Conservation (phyloP, 192 early-diverging fungal species). For the Coemansia asiatica region DNA sequence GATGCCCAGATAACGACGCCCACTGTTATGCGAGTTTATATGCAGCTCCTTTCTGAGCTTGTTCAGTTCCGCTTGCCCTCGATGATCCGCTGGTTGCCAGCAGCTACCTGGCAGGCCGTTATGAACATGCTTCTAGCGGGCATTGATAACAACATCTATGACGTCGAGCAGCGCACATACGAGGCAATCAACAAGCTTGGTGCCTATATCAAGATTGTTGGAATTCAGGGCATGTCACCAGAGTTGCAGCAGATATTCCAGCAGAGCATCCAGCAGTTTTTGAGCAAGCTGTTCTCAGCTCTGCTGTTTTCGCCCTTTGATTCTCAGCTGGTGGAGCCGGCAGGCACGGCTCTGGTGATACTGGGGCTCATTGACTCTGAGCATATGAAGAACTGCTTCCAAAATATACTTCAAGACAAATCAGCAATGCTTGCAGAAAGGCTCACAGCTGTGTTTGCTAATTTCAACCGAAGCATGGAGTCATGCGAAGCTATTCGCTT, state of each 20-base stretch:
- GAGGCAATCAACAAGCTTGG: constrained; percentile 50
- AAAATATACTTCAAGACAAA: constrained; percentile 26
- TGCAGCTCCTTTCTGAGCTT: constrained; percentile 50
- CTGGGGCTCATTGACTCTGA: constrained; percentile 38
- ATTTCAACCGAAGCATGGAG: constrained; percentile 38
- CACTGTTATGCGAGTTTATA: constrained; percentile 40
- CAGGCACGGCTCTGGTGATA: constrained; percentile 43
- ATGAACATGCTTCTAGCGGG: constrained; percentile 38
- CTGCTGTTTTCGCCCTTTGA: constrained; percentile 51
- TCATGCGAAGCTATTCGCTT: constrained; percentile 19
- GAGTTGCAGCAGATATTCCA: constrained; percentile 29
- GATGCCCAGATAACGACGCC: constrained; percentile 32
- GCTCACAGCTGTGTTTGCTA: constrained; percentile 39
- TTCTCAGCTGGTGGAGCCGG: constrained; percentile 42
- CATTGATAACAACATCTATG: constrained; percentile 41
- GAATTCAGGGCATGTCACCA: constrained; percentile 9
- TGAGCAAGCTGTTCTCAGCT: constrained; percentile 36
- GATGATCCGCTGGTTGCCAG: constrained; percentile 47
- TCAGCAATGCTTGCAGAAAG: constrained; percentile 30
- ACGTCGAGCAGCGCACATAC: constrained; percentile 47
- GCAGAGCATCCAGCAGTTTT: constrained; percentile 29
- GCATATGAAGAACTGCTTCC: constrained; percentile 42
- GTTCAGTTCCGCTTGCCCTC: constrained; percentile 46
- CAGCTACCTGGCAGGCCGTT: constrained; percentile 25
- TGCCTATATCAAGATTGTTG: constrained; percentile 40